phyloP scores from a whole-genome alignment of 2,329 filamentous ascomycete species.

The Penicillium brasilianum region DNA sequence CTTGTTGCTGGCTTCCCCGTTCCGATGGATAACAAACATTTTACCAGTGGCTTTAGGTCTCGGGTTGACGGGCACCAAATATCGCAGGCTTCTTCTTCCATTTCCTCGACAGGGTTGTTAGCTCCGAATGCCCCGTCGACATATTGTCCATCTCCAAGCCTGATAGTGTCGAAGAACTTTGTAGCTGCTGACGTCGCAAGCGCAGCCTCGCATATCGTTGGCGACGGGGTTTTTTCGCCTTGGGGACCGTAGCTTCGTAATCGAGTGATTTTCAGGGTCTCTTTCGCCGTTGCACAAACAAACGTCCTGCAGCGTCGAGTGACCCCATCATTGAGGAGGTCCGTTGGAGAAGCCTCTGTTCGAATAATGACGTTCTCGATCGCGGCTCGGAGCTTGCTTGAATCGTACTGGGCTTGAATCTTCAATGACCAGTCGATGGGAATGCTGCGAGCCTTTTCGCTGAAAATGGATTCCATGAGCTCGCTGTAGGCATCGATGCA shows the following conservation, averaged over 20 bases:
- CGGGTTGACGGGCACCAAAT: constrained; percentile 21
- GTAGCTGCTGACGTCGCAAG: constrained; percentile 59
- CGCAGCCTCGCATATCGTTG: constrained; percentile 57
- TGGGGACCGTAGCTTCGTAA: constrained; percentile 19
- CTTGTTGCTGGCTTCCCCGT: constrained; percentile 17
- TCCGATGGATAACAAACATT: constrained; percentile 36
- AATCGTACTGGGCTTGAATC: constrained; percentile 21
- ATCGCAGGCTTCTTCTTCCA: constrained; percentile 37
- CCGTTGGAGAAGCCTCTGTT: not conserved
- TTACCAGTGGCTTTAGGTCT: constrained; percentile 20
- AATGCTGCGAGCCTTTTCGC: constrained; percentile 20
- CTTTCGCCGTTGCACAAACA: constrained; percentile 25
- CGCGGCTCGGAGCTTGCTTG: constrained; percentile 10
- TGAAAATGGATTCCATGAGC: constrained; percentile 35
- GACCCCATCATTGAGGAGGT: constrained; percentile 17
- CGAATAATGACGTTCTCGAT: constrained; percentile 27
- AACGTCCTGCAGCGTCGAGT: constrained; percentile 11
- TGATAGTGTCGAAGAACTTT: constrained; percentile 26
- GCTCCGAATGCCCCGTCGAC: constrained; percentile 41
- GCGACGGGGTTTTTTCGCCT: constrained; percentile 9
- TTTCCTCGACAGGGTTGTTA: constrained; percentile 43
- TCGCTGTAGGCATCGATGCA: constrained; percentile 39
- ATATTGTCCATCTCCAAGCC: constrained; percentile 29
- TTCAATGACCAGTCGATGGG: constrained; percentile 20
- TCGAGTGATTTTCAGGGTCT: constrained; percentile 15